Percentiles rank a stretch among this genome's conserved stretches.
Evolutionary conservation across 768 basidiomycete genomes (phyloP).

Genomic region (Strobilomyces dryophilus): DNA sequence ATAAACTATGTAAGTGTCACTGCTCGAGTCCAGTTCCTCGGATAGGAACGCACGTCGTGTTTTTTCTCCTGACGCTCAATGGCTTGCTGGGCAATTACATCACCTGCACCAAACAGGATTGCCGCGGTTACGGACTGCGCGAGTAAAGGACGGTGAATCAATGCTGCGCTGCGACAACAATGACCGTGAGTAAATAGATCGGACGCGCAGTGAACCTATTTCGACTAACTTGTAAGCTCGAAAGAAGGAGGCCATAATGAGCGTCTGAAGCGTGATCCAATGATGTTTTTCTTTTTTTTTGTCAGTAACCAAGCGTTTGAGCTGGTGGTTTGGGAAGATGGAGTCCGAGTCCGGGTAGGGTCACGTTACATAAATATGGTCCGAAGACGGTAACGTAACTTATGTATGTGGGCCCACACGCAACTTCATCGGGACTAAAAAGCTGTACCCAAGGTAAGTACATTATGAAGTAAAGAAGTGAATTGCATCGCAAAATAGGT

Average conservation of each 20-base stretch:
- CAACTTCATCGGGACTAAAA: too few relatives aligned
- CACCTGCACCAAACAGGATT: constrained; percentile 68
- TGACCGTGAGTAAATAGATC: constrained; percentile 7
- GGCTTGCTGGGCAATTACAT: constrained; percentile 82
- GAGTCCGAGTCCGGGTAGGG: too few relatives aligned
- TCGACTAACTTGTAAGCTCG: constrained; percentile 39
- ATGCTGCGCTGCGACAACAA: constrained; percentile 41
- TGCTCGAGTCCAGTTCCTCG: neutral
- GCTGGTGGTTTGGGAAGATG: too few relatives aligned
- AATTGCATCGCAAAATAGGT: too few relatives aligned
- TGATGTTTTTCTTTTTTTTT: too few relatives aligned
- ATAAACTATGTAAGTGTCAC: constrained; percentile 36
- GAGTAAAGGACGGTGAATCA: constrained; percentile 59
- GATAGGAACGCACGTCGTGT: constrained; percentile 61
- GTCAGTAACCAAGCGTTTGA: too few relatives aligned
- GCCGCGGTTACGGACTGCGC: constrained; percentile 63
- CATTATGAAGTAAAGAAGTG: too few relatives aligned
- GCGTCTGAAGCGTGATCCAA: neutral
- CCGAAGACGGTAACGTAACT: too few relatives aligned
- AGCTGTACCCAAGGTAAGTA: too few relatives aligned
- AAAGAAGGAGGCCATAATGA: constrained; percentile 41
- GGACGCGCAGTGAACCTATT: neutral
- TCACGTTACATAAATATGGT: too few relatives aligned
- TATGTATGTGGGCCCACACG: too few relatives aligned
- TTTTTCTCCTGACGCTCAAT: constrained; percentile 67